Percentiles rank a stretch among this genome's conserved stretches.
phyloP scores from a whole-genome alignment of 1,284 basidiomycete genomes.

The Golubevia pallescens region DNA sequence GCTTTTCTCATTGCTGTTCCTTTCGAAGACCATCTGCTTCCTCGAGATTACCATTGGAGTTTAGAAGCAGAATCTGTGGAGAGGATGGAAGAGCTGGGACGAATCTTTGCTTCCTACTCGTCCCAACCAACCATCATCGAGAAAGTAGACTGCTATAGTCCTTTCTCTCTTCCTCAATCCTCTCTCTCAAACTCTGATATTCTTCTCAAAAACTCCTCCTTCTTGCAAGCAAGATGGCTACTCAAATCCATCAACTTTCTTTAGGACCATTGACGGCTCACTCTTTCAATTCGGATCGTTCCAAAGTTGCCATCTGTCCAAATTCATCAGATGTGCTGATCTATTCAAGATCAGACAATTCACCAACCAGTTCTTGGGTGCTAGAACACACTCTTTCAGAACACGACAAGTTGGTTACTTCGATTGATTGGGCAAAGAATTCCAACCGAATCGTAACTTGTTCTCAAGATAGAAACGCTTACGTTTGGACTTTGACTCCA shows the following conservation, averaged over 20 bases:
- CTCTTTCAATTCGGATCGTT: constrained; percentile 88
- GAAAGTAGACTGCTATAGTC: no score
- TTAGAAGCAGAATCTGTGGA: no score
- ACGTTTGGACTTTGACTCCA: constrained; percentile 88
- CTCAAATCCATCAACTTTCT: constrained; percentile 71
- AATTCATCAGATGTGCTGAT: constrained; percentile 90
- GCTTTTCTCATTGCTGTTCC: no score
- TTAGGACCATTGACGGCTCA: constrained; percentile 86
- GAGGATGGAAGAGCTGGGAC: no score
- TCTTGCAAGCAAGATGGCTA: no score
- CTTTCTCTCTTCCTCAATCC: no score
- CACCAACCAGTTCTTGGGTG: constrained; percentile 71
- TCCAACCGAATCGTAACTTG: constrained; percentile 98
- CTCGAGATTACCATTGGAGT: no score
- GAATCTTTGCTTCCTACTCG: no score
- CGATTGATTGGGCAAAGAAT: constrained; percentile 96
- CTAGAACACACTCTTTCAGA: constrained; percentile 82
- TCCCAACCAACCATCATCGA: no score
- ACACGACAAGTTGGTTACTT: constrained; percentile 98
- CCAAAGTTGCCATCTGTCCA: constrained; percentile 86
- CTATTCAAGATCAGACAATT: constrained; percentile 72
- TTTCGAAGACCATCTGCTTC: no score
- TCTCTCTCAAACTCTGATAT: no score
- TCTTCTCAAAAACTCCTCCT: no score
- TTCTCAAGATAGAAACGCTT: constrained; percentile 97